Evolutionary conservation across 2,329 filamentous ascomycete genomes (phyloP).

Genomic region (Fusarium poae): DNA sequence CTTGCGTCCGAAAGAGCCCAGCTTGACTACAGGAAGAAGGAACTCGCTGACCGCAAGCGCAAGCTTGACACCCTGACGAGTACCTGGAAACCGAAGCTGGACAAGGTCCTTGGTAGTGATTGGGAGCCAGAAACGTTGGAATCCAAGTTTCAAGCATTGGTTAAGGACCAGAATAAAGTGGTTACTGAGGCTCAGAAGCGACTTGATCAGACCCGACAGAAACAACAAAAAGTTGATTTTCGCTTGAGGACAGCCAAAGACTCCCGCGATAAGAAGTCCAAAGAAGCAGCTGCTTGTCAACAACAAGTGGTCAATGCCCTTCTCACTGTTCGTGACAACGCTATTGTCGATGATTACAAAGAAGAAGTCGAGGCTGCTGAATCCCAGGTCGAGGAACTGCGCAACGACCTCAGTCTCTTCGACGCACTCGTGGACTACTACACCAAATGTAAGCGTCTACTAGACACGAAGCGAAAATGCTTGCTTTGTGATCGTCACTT

Average conservation of each 20-base stretch:
- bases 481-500: slow-evolving; percentile 81
- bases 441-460: slow-evolving; percentile 72
- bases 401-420: slow-evolving; percentile 77
- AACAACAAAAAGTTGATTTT: slow-evolving; percentile 82
- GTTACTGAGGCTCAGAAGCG: slow-evolving; percentile 75
- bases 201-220: slow-evolving; percentile 77
- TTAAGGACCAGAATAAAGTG: slow-evolving; percentile 68
- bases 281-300: slow-evolving; percentile 73
- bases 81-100: slow-evolving; percentile 80
- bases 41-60: slow-evolving; percentile 78
- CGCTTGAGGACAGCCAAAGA: slow-evolving; percentile 75
- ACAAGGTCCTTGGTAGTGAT: slow-evolving; percentile 69
- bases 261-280: slow-evolving; percentile 72
- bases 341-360: slow-evolving; percentile 66
- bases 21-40: slow-evolving; percentile 85
- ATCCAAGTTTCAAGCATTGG: slow-evolving; percentile 72
- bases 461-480: slow-evolving; percentile 79
- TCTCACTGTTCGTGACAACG: slow-evolving; percentile 58
- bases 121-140: slow-evolving; percentile 82
- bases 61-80: slow-evolving; percentile 82
- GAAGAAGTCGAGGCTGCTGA: slow-evolving; percentile 64
- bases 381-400: slow-evolving; percentile 70
- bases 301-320: slow-evolving; percentile 66
- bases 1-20: slow-evolving; percentile 86
- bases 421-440: slow-evolving; percentile 80